phyloP scores from a whole-genome alignment of 2,329 filamentous ascomycete species.

The Sporothrix variecibatus region DNA sequence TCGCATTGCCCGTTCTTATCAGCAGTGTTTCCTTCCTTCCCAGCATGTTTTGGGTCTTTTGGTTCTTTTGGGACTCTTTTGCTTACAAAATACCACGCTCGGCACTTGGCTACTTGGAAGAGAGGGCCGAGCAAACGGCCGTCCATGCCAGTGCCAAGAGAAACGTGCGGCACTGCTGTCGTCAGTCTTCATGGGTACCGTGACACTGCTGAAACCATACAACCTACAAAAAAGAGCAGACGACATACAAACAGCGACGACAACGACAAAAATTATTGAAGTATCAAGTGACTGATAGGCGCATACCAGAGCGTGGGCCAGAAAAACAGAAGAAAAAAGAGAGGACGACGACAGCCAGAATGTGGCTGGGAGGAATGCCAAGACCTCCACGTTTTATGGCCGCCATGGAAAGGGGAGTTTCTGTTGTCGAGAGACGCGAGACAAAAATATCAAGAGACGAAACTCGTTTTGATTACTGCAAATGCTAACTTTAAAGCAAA shows the following conservation, averaged over 20 bases:
- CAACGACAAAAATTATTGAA: background rate
- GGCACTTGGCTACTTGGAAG: background rate
- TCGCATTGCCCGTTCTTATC: background rate
- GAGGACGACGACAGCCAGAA: background rate
- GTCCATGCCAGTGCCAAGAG: background rate
- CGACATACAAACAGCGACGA: background rate
- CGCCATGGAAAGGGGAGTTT: constrained; percentile 3
- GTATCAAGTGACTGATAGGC: background rate
- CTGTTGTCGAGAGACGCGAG: background rate
- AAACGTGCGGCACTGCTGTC: constrained; percentile 11
- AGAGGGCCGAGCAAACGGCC: constrained; percentile 2
- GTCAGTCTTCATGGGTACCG: background rate
- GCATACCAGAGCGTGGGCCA: background rate
- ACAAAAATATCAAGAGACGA: constrained; percentile 1
- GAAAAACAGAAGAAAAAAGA: background rate
- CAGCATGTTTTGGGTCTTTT: background rate
- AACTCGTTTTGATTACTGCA: constrained; percentile 8
- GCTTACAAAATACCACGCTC: background rate
- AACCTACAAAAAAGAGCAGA: background rate
- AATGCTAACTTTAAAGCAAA: constrained; percentile 10
- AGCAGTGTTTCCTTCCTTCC: background rate
- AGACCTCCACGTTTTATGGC: background rate
- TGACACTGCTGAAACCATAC: constrained; percentile 15
- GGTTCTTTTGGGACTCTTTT: background rate
- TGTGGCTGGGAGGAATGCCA: constrained; percentile 8